A percentile compares a stretch with the other conserved stretches of the same genome.
Conservation (phyloP, 2,329 filamentous ascomycete genomes). For the Emergomyces orientalis region DNA sequence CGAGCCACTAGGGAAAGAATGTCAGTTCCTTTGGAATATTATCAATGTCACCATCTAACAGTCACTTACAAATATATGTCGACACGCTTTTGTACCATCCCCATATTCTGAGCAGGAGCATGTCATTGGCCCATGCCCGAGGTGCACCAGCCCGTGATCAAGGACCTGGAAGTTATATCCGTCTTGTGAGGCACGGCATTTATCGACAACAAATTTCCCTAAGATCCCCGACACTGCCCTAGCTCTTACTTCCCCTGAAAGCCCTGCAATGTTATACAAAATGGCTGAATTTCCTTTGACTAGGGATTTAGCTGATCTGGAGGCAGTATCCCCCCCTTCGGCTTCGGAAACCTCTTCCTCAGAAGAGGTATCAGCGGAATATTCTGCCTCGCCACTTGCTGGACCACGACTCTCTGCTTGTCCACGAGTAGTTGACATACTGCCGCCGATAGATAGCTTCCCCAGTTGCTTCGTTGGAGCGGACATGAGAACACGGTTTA, state of each 20-base stretch:
- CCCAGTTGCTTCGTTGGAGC: slow-evolving; percentile 32
- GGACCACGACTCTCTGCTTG: slow-evolving; percentile 20
- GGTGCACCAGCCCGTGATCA: slow-evolving; percentile 28
- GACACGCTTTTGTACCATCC: slow-evolving; percentile 27
- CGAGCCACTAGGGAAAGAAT: slow-evolving; percentile 29
- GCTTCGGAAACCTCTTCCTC: slow-evolving; percentile 15
- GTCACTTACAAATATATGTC: slow-evolving; percentile 35
- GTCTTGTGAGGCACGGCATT: slow-evolving; percentile 23
- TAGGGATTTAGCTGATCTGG: not conserved
- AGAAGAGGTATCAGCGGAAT: slow-evolving; percentile 19
- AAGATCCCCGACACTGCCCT: slow-evolving; percentile 14
- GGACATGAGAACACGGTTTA: slow-evolving; percentile 27
- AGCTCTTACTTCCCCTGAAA: slow-evolving; percentile 9
- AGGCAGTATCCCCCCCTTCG: slow-evolving; percentile 9
- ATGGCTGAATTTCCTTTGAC: slow-evolving; percentile 13
- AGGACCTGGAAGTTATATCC: slow-evolving; percentile 32
- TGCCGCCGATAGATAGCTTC: slow-evolving; percentile 31
- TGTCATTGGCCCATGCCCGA: slow-evolving; percentile 23
- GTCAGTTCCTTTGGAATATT: slow-evolving; percentile 5
- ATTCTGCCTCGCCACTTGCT: slow-evolving; percentile 13
- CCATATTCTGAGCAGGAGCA: slow-evolving; percentile 32
- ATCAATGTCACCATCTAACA: not conserved
- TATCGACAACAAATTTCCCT: slow-evolving; percentile 16
- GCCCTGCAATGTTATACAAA: slow-evolving; percentile 11
- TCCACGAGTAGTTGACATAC: slow-evolving; percentile 25